Conservation (phyloP, 2,329 filamentous ascomycete species). For the Scedosporium aurantiacum region DNA sequence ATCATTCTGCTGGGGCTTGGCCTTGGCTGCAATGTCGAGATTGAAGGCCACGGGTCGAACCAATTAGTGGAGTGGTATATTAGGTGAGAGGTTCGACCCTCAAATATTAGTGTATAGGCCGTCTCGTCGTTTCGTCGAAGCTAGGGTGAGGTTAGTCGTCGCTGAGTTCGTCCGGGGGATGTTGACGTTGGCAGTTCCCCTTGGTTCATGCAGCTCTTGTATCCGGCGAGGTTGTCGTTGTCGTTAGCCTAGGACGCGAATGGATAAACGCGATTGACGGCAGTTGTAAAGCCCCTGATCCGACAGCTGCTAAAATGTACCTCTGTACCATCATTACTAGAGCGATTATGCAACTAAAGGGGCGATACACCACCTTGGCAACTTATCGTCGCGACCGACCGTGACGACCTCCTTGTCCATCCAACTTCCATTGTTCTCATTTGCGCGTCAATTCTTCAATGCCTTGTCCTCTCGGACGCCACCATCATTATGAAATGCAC, state of each 20-base stretch:
- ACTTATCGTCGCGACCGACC: too few species aligned
- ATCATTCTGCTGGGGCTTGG: neutral
- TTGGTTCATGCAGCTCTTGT: neutral
- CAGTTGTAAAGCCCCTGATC: neutral
- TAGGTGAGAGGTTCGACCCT: neutral
- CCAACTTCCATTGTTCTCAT: too few species aligned
- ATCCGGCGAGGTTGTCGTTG: neutral
- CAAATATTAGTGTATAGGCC: neutral
- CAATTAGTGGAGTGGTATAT: too few species aligned
- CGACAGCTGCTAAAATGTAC: neutral
- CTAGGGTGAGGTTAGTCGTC: neutral
- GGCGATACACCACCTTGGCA: neutral
- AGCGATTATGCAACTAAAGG: neutral
- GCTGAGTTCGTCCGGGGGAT: neutral
- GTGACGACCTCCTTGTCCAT: too few species aligned
- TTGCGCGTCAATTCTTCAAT: too few species aligned
- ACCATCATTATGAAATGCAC: too few species aligned
- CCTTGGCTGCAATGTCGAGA: neutral
- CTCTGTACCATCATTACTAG: neutral
- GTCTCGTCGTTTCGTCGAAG: neutral
- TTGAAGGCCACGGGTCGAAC: too few species aligned
- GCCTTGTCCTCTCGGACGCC: too few species aligned
- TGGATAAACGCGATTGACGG: slow-evolving; percentile 3
- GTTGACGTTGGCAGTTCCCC: neutral
- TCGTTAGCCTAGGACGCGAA: neutral